A percentile compares a stretch with the other conserved stretches of the same genome.
These are phyloP conservation scores for Capsicum rhomboideum DNA, from an alignment of 257 asterid species.

Conservation along the genomic window DNA sequence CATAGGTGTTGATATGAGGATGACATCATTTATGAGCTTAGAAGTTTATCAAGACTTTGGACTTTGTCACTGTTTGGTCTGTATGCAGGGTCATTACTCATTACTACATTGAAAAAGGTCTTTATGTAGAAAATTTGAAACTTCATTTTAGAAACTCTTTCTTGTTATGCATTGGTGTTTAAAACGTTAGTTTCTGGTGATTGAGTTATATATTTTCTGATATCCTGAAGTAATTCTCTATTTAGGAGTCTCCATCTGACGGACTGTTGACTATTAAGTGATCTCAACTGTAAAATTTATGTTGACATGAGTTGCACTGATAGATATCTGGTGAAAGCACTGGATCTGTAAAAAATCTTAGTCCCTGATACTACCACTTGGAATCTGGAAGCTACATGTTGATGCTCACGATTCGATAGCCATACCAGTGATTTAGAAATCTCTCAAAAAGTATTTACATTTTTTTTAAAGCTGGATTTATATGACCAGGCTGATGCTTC, in stretches of 20 bases:
- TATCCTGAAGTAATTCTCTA: neutral
- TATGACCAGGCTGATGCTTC: slow-evolving; percentile 81
- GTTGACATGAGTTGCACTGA: slow-evolving; percentile 8
- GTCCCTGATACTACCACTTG: neutral
- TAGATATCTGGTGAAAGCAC: slow-evolving; percentile 85
- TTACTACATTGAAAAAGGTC: neutral
- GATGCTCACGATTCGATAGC: neutral
- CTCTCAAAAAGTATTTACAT: neutral
- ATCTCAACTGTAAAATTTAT: neutral
- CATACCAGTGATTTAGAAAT: neutral
- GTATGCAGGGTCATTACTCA: neutral
- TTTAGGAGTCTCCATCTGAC: neutral
- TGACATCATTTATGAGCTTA: neutral
- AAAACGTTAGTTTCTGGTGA: neutral
- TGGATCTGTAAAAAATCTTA: neutral
- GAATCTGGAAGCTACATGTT: neutral
- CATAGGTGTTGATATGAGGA: neutral
- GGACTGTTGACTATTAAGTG: neutral
- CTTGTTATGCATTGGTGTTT: neutral
- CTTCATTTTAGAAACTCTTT: neutral
- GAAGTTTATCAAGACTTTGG: neutral
- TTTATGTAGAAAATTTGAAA: neutral
- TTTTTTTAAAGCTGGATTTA: slow-evolving; percentile 78
- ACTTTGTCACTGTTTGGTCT: neutral
- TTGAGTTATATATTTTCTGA: neutral